phyloP scores from a whole-genome alignment of 768 basidiomycete species.

The Leccinum imitatum region DNA sequence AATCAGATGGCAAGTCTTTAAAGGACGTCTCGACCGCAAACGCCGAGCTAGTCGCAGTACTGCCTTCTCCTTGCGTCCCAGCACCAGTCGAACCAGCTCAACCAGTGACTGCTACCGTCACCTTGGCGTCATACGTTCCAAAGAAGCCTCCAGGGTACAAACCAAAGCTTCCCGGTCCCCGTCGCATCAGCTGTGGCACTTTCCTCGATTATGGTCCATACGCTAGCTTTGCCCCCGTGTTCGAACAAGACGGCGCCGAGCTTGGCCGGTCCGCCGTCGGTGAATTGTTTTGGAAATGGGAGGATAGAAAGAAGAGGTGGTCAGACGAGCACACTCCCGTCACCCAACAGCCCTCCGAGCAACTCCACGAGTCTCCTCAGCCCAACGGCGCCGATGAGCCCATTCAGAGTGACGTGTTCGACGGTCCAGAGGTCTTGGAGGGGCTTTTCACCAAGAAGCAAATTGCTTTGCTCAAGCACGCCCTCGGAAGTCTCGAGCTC shows the following conservation, averaged over 20 bases:
- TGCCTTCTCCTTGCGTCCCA: slow-evolving; percentile 55
- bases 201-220: slow-evolving; percentile 81
- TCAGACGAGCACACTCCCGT: slow-evolving; percentile 18
- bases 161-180: slow-evolving; percentile 46
- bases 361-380: neutral
- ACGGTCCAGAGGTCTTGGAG: slow-evolving; percentile 46
- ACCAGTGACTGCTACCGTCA: slow-evolving; percentile 32
- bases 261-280: slow-evolving; percentile 62
- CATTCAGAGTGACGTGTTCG: slow-evolving; percentile 13
- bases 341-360: slow-evolving; percentile 5
- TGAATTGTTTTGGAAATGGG: slow-evolving; percentile 54
- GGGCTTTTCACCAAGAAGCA: slow-evolving; percentile 59
- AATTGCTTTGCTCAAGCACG: slow-evolving; percentile 54
- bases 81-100: slow-evolving; percentile 33
- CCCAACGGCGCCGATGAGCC: slow-evolving; percentile 16
- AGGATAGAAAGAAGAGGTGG: slow-evolving; percentile 40
- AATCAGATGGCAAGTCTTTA: slow-evolving; percentile 39
- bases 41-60: slow-evolving; percentile 73
- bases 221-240: slow-evolving; percentile 75
- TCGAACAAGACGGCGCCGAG: slow-evolving; percentile 75
- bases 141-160: slow-evolving; percentile 41
- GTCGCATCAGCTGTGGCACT: slow-evolving; percentile 58
- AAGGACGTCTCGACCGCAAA: slow-evolving; percentile 59
- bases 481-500: slow-evolving; percentile 59
- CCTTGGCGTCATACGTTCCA: slow-evolving; percentile 58